These are phyloP conservation scores for Cutaneotrichosporon sp. DNA, from an alignment of 1,284 basidiomycete genomes.

Conservation along the genomic window DNA sequence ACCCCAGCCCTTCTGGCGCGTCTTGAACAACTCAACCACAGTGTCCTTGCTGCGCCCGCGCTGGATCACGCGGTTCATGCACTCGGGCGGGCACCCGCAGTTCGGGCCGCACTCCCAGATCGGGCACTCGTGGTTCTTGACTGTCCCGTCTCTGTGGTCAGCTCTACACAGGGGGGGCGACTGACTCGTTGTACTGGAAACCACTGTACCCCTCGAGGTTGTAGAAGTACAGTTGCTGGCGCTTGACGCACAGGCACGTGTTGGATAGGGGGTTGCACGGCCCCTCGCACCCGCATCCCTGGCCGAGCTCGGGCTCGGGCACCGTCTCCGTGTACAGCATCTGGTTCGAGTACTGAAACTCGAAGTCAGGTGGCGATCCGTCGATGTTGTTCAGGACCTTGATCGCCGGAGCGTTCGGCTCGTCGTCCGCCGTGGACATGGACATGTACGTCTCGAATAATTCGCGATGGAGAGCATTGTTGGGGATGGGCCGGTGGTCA, in stretches of 20 bases:
- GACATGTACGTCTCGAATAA: conserved; percentile 63
- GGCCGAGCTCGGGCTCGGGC: conserved; percentile 65
- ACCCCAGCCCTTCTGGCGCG: conserved; percentile 76
- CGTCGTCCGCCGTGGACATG: conserved; percentile 62
- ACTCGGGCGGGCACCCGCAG: conserved; percentile 77
- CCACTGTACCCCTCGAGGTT: conserved; percentile 52
- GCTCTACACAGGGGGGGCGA: background rate
- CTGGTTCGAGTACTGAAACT: conserved; percentile 48
- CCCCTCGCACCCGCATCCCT: conserved; percentile 72
- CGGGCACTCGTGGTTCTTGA: conserved; percentile 62
- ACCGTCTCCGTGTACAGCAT: conserved; percentile 71
- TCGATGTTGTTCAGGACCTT: conserved; percentile 66
- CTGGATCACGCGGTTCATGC: conserved; percentile 80
- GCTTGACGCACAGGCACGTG: conserved; percentile 67
- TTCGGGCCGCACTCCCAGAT: conserved; percentile 84
- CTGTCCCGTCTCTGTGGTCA: conserved; percentile 27
- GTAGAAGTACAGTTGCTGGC: conserved; percentile 59
- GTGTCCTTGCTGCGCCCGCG: conserved; percentile 68
- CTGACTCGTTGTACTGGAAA: conserved; percentile 65
- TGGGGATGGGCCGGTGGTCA: conserved; percentile 11
- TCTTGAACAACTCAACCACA: conserved; percentile 65
- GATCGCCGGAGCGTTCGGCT: conserved; percentile 67
- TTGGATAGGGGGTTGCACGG: conserved; percentile 68
- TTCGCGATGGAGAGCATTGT: conserved; percentile 42
- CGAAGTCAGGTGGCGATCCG: conserved; percentile 58